These are phyloP conservation scores for Fusarium chaquense DNA, from an alignment of 2,329 filamentous ascomycete genomes.

Conservation along the genomic window DNA sequence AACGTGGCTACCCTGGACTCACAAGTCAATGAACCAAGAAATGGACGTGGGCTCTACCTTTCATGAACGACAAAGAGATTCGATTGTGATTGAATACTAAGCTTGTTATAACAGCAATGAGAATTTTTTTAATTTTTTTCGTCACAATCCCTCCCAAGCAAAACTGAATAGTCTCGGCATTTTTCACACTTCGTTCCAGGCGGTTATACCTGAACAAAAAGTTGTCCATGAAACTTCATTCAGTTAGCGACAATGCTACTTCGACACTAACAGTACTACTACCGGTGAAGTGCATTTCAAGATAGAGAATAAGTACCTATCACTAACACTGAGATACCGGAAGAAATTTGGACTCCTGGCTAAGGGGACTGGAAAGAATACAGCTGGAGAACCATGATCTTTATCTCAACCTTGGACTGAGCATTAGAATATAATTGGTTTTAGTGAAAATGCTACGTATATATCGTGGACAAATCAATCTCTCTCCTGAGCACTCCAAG, in stretches of 20 bases:
- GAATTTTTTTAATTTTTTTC: too few relatives aligned
- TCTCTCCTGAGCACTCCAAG: rapidly evolving
- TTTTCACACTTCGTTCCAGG: too few relatives aligned
- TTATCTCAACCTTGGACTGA: not conserved
- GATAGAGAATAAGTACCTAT: too few relatives aligned
- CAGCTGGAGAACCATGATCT: not conserved
- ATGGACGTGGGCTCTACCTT: not conserved
- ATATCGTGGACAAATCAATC: not conserved
- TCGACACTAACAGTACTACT: not conserved
- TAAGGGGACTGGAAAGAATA: too few relatives aligned
- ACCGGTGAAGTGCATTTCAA: too few relatives aligned
- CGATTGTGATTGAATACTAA: not conserved
- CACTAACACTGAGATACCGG: too few relatives aligned
- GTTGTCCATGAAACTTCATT: too few relatives aligned
- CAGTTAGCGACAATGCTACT: not conserved
- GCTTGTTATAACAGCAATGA: not conserved
- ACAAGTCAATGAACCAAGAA: not conserved
- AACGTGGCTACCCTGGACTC: not conserved
- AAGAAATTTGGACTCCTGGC: too few relatives aligned
- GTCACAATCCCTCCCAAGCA: not conserved
- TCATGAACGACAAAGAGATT: not conserved
- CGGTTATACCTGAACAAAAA: too few relatives aligned
- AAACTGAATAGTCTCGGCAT: not conserved
- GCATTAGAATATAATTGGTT: too few relatives aligned
- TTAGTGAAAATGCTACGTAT: not conserved